These are phyloP conservation scores for Mortierella sp. DNA, from an alignment of 371 early-diverging fungal species.

Conservation along the genomic window DNA sequence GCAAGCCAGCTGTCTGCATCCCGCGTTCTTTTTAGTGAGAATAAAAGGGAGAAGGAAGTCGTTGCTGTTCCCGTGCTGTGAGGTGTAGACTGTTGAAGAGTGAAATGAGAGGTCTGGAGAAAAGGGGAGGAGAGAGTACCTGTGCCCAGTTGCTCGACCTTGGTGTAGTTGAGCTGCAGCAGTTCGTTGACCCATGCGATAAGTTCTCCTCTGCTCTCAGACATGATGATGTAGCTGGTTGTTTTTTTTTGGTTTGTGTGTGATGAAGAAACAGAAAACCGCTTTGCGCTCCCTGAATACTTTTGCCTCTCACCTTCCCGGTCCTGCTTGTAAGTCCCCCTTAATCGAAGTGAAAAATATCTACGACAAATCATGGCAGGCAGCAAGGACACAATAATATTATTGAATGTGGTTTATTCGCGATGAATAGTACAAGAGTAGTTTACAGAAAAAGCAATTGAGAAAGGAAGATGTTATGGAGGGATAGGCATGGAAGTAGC, in stretches of 20 bases:
- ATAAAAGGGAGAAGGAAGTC: not conserved
- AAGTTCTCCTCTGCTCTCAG: constrained; percentile 90
- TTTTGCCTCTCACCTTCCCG: not conserved
- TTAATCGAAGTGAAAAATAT: not conserved
- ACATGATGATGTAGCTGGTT: constrained; percentile 67
- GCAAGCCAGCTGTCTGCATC: not conserved
- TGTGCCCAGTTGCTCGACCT: constrained; percentile 95
- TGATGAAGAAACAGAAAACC: constrained; percentile 6
- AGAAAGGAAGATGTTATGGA: not conserved
- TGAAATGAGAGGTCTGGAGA: not conserved
- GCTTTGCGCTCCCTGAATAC: not conserved
- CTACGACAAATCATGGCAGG: too few relatives aligned
- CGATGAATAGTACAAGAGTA: constrained; percentile 11
- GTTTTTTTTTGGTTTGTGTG: constrained; percentile 8
- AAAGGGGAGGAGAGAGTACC: constrained; percentile 63
- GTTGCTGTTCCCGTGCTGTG: not conserved
- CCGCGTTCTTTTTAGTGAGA: not conserved
- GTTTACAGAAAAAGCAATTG: constrained; percentile 12
- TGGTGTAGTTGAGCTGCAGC: constrained; percentile 88
- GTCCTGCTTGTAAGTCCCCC: not conserved
- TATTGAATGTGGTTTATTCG: constrained; percentile 3
- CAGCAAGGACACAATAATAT: not conserved
- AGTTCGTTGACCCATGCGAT: constrained; percentile 95
- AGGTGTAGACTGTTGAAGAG: not conserved
- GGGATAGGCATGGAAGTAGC: not conserved